Conservation (phyloP, 345 rosid species). For the Dipteronia sinensis region DNA sequence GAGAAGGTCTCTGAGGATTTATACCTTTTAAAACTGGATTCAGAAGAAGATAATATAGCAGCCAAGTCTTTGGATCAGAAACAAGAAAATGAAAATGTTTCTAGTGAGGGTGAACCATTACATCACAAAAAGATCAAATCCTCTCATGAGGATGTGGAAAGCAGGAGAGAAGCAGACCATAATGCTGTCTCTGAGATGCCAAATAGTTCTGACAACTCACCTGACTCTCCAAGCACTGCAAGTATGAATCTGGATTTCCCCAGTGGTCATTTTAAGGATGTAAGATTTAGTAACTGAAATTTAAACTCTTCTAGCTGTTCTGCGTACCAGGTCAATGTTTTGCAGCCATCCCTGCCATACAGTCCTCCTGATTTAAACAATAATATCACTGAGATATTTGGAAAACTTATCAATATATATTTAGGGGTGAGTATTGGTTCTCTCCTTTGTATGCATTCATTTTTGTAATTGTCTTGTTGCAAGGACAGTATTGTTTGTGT, state of each 20-base stretch:
- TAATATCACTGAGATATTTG: conserved; percentile 80
- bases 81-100: conserved; percentile 25
- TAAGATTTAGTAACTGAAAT: conserved; percentile 30
- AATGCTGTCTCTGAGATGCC: conserved; percentile 23
- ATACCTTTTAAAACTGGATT: conserved; percentile 43
- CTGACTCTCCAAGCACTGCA: conserved; percentile 37
- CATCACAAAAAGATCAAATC: conserved; percentile 42
- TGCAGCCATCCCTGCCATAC: conserved; percentile 51
- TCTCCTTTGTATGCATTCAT: background rate
- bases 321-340: conserved; percentile 13
- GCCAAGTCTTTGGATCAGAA: conserved; percentile 32
- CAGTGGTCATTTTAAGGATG: conserved; percentile 47
- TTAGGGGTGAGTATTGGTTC: conserved; percentile 54
- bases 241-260: conserved; percentile 35
- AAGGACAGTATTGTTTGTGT: background rate
- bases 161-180: conserved; percentile 20
- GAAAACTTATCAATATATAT: conserved; percentile 87
- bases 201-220: conserved; percentile 34
- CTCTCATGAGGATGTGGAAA: conserved; percentile 33
- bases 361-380: conserved; percentile 88
- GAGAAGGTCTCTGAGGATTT: conserved; percentile 66
- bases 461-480: background rate
- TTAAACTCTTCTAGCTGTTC: conserved; percentile 3
- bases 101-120: conserved; percentile 35
- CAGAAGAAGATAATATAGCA: conserved; percentile 32